Conservation (phyloP, 179 eudicot genomes). For the Beta lomatogona region DNA sequence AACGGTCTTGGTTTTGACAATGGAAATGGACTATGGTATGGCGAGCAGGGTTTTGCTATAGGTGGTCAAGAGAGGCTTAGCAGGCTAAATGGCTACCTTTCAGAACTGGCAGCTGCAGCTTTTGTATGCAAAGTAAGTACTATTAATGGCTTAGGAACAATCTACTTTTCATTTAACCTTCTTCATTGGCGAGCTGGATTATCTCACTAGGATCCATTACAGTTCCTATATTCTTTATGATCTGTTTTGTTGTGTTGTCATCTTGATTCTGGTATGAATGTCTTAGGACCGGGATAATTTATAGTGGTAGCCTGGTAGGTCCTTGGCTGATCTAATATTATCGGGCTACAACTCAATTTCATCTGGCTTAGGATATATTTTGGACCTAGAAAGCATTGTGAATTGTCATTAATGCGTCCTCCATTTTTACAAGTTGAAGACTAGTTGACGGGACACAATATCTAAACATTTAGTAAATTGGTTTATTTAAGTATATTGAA, state of each 20-base stretch:
- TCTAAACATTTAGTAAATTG: neutral
- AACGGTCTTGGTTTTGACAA: constrained; percentile 97
- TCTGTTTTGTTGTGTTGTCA: neutral
- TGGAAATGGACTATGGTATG: constrained; percentile 75
- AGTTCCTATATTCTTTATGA: neutral
- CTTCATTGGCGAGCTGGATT: neutral
- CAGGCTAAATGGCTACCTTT: constrained; percentile 74
- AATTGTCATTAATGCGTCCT: neutral
- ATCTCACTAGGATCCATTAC: neutral
- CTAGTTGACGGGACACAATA: neutral
- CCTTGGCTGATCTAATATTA: neutral
- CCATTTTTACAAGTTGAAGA: neutral
- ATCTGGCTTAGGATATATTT: neutral
- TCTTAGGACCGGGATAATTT: neutral
- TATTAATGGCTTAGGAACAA: neutral
- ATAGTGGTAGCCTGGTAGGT: neutral
- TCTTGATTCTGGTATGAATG: neutral
- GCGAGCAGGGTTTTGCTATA: constrained; percentile 95
- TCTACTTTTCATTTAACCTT: neutral
- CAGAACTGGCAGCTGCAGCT: constrained; percentile 99
- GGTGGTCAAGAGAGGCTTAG: constrained; percentile 92
- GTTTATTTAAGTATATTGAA: neutral
- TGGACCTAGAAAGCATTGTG: neutral
- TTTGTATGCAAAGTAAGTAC: constrained; percentile 96
- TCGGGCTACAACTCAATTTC: neutral